Conservation (phyloP, 352 stramenopile genomes). For the Phytopythium vexans region DNA sequence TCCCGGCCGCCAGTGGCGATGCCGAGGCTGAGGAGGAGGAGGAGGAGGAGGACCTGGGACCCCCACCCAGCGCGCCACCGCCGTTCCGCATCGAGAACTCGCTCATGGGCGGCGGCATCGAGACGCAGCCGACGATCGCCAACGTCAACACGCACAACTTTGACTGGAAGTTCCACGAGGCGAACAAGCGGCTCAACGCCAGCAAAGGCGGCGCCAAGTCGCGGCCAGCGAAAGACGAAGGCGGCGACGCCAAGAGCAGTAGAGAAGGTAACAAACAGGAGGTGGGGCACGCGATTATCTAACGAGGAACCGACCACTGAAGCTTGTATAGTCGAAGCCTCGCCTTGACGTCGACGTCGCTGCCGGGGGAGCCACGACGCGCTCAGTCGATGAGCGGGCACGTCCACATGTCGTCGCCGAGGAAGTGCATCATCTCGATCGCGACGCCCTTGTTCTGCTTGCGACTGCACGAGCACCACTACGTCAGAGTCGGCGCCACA, state of each 20-base stretch:
- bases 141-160: slow-evolving; percentile 82
- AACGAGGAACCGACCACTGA: too few relatives aligned
- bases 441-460: slow-evolving; percentile 96
- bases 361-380: neutral
- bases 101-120: slow-evolving; percentile 80
- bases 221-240: too few relatives aligned
- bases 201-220: neutral
- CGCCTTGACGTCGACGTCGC: too few relatives aligned
- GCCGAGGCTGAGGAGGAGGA: slow-evolving; percentile 3
- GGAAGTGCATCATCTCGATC: slow-evolving; percentile 96
- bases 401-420: slow-evolving; percentile 96
- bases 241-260: slow-evolving; percentile 28
- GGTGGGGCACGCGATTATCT: too few relatives aligned
- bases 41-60: slow-evolving; percentile 36
- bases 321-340: too few relatives aligned
- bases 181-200: neutral
- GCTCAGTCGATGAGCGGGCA: slow-evolving; percentile 74
- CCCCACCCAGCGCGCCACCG: slow-evolving; percentile 54
- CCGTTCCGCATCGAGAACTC: slow-evolving; percentile 72
- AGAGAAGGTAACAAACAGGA: slow-evolving; percentile 5
- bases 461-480: slow-evolving; percentile 41
- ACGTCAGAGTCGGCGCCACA: slow-evolving; percentile 3
- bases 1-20: slow-evolving; percentile 13
- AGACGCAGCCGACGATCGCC: slow-evolving; percentile 61
- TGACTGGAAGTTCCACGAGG: slow-evolving; percentile 62